Evolutionary conservation across 2,329 filamentous ascomycete species (phyloP), one percentile per base, ranked within the genome.

Genomic region (Fusarium nematophilum): DNA sequence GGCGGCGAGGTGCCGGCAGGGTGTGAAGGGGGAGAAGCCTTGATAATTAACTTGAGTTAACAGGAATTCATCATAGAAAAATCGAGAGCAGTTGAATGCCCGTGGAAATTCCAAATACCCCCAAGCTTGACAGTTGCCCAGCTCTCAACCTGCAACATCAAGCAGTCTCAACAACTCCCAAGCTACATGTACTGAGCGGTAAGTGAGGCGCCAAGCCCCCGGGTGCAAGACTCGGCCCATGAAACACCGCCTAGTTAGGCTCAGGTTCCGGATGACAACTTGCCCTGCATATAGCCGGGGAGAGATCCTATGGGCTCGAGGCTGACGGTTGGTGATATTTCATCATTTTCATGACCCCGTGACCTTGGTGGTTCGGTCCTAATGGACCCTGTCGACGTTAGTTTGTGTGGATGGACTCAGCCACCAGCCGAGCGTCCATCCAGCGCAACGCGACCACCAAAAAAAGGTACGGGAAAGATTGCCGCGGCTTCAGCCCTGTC

Each of bases 251-350:
- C 23, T n/a, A n/a, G n/a, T n/a, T 30, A 38, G 43, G 44, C 13
- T 40, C 40, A 42, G 55, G 30, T 45, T 51, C 45, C 49, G 39
- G 59, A 42, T 49, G 55, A 57, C 60, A 63, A 55, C 37, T 63
- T 48, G 55, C 60, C 59, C 59, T 63, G 59, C 60, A 63, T 63
- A 57, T 52, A 46, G 43, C 50, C 38, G n/a, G 15, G 53, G 33
- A 2, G 42, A 26, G 43, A 40, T 44, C 34, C 46, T 14, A 26
- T 60, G 38, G 36, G 43, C 54, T 39, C 51, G 54, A 53, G 56
- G 45, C 55, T 50, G 37, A 30, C 62, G 59, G 64, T 63, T 63
- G 59, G 59, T 45, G 45, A 63, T 63, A 48, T 52, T 18, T 30
- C 37, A 38, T 49, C 34, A 30, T 42, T 50, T 34, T 26, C 23